Percentiles rank a stretch among this genome's conserved stretches.
phyloP scores from a whole-genome alignment of 345 rosid species.

The Camelina neglecta region DNA sequence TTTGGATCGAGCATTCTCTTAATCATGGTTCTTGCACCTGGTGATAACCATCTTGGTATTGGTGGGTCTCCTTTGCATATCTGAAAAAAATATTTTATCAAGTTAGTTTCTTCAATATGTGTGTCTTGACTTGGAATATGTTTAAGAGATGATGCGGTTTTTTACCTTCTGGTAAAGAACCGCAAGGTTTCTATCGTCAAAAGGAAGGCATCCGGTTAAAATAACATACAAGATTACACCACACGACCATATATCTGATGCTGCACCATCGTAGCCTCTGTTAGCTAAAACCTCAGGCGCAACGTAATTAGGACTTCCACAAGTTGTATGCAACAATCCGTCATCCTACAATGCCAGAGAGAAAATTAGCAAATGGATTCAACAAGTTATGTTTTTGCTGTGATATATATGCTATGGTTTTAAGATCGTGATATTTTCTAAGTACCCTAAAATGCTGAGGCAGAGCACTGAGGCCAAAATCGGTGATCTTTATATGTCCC shows the following conservation, averaged over 20 bases:
- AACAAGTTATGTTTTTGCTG: background rate
- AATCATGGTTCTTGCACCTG: constrained; percentile 76
- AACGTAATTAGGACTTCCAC: constrained; percentile 99
- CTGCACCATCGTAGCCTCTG: constrained; percentile 87
- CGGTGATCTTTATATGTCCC: constrained; percentile 86
- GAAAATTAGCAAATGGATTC: background rate
- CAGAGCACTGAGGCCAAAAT: constrained; percentile 96
- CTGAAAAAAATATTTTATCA: constrained; percentile 43
- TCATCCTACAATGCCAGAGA: constrained; percentile 59
- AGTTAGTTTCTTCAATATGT: constrained; percentile 13
- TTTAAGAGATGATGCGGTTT: background rate
- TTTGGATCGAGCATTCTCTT: constrained; percentile 87
- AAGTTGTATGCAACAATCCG: constrained; percentile 90
- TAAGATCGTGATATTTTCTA: constrained; percentile 12
- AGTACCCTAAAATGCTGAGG: constrained; percentile 92
- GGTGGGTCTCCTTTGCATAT: constrained; percentile 87
- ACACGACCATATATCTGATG: constrained; percentile 94
- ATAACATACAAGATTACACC: constrained; percentile 90
- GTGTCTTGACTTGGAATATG: background rate
- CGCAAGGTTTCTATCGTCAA: constrained; percentile 92
- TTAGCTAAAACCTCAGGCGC: constrained; percentile 94
- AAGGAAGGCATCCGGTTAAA: constrained; percentile 88
- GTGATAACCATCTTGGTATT: constrained; percentile 79
- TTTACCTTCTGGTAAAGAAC: constrained; percentile 93
- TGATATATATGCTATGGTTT: background rate